phyloP scores from a whole-genome alignment of 257 asterid genomes.

The Solanum dulcamara region DNA sequence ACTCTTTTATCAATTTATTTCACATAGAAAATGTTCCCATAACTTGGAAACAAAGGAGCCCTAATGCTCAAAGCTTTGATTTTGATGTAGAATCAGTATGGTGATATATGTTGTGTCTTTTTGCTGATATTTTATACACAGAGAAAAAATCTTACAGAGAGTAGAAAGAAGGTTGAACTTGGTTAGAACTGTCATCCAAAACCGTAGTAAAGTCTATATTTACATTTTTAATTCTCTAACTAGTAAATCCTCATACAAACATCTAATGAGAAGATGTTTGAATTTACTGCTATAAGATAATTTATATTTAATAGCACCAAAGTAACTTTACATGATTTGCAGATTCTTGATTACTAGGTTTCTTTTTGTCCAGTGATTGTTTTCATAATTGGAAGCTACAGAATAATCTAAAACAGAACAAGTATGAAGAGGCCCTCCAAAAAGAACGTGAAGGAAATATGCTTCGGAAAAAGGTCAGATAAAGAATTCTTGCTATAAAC shows the following conservation, averaged over 20 bases:
- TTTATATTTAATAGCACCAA: no score
- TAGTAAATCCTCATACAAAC: no score
- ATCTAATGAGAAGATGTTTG: no score
- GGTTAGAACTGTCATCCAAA: not conserved
- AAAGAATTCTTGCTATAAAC: not conserved
- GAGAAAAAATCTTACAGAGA: not conserved
- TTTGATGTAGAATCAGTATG: not conserved
- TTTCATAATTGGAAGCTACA: not conserved
- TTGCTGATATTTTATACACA: not conserved
- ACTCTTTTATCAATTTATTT: not conserved
- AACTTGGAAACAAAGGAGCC: not conserved
- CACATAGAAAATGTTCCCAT: not conserved
- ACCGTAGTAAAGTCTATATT: not conserved
- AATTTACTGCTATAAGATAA: no score
- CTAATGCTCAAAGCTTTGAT: not conserved
- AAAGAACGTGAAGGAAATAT: not conserved
- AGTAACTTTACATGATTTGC: not conserved
- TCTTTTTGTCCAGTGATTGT: no score
- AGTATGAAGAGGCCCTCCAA: not conserved
- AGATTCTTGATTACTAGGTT: not conserved
- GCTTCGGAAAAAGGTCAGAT: not conserved
- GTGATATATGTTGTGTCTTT: not conserved
- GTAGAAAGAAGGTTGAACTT: not conserved
- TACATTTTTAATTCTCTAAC: not conserved
- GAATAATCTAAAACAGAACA: not conserved